Base-by-base conservation (phyloP, 208 protist genomes). In the Trypanosoma rangeli region DNA sequence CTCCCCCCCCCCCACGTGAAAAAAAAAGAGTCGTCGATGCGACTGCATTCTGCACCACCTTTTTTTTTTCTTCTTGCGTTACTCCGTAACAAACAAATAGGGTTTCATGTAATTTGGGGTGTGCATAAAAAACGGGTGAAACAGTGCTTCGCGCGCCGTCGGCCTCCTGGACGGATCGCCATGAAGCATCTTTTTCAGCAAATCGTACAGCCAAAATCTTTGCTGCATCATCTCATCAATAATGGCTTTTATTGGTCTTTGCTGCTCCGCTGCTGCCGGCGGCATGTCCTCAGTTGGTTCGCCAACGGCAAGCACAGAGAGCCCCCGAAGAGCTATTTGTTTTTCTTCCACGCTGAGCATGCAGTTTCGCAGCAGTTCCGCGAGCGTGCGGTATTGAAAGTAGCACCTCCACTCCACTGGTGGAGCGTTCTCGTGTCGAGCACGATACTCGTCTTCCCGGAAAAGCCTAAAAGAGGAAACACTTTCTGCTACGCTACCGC, bases 171-270 rank as follows among this genome's bases (percentile, higher is more conserved):
- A 59, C 13, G 89, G 78, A 68, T 94, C 79, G 8, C 77, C 75
- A 48, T 87, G 60, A 61, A 94, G 79, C 49, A 94, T 79, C 10
- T 75, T 70, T 20, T 79, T 75, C 37, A 94, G 70, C 49, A 94
- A 58, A 59, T 92, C 86, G 63, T 82, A 93, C 16, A 94, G 72
- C 33, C 78, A 69, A 60, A 87, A 90, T n/a, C 89, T 86, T 66
- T 92, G 84, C 68, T 80, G 76, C 69, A 86, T 82, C 74, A 94
- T 80, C 59, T 89, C 89, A 13, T 79, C 80, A 29, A 82, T 67
- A 39, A 83, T 68, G 28, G 28, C 54, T 46, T 67, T 52, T 48
- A 28, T 71, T 5, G 68, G 66, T 22, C 26, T 74, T 31, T 54
- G 28, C 53, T 74, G 52, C 12, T 42, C 61, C 16, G 8, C 20